Evolutionary conservation across 352 stramenopile genomes (phyloP), one percentile per base, ranked within the genome.

Genomic region (Phytophthora pinifolia): DNA sequence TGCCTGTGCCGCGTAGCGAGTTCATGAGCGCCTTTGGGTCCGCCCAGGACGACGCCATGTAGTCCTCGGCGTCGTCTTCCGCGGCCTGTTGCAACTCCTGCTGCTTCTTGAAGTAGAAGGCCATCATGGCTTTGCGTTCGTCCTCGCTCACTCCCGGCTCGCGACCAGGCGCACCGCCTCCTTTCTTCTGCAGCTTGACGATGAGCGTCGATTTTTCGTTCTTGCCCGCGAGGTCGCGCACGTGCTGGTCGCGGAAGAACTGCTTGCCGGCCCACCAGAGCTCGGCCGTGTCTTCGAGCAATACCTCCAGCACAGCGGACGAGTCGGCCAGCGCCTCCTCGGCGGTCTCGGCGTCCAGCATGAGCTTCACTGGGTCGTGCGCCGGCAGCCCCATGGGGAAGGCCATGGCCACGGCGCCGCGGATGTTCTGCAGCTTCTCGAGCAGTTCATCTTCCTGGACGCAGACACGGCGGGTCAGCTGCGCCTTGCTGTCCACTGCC

Each of bases 41-140:
- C 1, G 96, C 95, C 96, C 96, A 99, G 31, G 81, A 67, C 18
- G 86, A 96, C 52, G 86, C 74, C 62, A 98, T 88, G 70, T 98
- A 99, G 54, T 98, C 95, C 60, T 98, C 95, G 15, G 96, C 89
- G 46, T 98, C 87, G 35, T 92, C 76, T 22, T 98, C 80, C 0
- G 85, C 86, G 0, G 83, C 73, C 18, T 83, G 70, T 59, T 97
- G 94, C 46, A 91, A 46, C 53, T 96, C 83, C 52, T 96, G 83
- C 53, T 97, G 85, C 59, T 94, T 94, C 59, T 92, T 92, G 46
- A 92, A 95, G 70, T 98, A 98, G 54, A 97, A 96, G 20, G 91
- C 93, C 87, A 98, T 98, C 94, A 98, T 98, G 27, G 94, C 92
- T 74, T 98, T 98, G 43, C 93, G 86, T 63, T 98, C 96, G 18